These are phyloP conservation scores for Kickxella alabastrina DNA, from an alignment of 192 early-diverging fungal species.

Conservation along the genomic window DNA sequence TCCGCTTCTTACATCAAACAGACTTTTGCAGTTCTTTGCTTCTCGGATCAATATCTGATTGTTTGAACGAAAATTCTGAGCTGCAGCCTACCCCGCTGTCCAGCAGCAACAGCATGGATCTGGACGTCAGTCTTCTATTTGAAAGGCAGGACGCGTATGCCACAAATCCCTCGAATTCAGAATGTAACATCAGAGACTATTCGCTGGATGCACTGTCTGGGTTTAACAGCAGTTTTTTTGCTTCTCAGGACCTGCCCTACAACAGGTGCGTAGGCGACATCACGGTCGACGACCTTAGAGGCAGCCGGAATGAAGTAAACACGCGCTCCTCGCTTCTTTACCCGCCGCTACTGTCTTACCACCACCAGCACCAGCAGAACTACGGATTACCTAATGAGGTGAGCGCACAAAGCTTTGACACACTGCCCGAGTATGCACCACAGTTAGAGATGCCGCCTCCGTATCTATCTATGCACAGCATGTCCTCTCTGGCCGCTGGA, in stretches of 20 bases:
- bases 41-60: neutral
- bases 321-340: too few relatives aligned
- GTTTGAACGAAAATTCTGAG: constrained; percentile 1
- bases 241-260: constrained; percentile 23
- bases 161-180: neutral
- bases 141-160: constrained; percentile 10
- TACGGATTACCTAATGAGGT: too few relatives aligned
- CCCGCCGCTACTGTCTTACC: too few relatives aligned
- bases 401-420: too few relatives aligned
- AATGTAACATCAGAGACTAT: constrained; percentile 16
- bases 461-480: constrained; percentile 10
- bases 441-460: constrained; percentile 32
- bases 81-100: neutral
- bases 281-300: constrained; percentile 39
- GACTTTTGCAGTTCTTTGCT: constrained; percentile 5
- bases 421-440: constrained; percentile 36
- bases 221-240: constrained; percentile 41
- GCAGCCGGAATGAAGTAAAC: constrained; percentile 25
- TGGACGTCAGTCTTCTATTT: constrained; percentile 35
- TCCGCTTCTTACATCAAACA: neutral
- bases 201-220: constrained; percentile 20
- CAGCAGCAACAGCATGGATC: constrained; percentile 6
- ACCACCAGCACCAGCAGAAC: too few relatives aligned
- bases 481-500: neutral
- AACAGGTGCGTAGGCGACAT: constrained; percentile 31